phyloP scores from a whole-genome alignment of 257 asterid species.

The Catharanthus roseus region DNA sequence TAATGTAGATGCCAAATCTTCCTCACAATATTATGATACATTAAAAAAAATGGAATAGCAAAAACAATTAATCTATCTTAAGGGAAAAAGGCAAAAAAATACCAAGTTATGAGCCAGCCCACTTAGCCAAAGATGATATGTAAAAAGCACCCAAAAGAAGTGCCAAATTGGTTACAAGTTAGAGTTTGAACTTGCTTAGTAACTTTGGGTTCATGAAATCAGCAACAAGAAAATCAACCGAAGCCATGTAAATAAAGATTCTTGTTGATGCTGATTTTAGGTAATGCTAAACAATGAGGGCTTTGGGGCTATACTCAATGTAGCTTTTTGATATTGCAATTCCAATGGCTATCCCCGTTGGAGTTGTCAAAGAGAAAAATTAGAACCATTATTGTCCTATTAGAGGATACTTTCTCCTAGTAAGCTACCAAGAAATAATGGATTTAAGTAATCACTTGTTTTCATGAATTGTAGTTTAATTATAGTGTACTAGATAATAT shows the following conservation, averaged over 20 bases:
- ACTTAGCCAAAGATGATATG: slow-evolving; percentile 2
- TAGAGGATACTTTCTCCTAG: too few species aligned
- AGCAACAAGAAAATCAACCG: slow-evolving; percentile 11
- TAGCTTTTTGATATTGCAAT: slow-evolving; percentile 5
- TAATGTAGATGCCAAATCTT: too few species aligned
- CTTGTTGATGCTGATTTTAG: slow-evolving; percentile 2
- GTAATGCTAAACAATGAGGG: neutral
- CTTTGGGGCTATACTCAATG: neutral
- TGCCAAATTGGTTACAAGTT: neutral
- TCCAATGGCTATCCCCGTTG: slow-evolving; percentile 8
- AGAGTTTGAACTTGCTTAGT: neutral
- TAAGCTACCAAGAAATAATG: too few species aligned
- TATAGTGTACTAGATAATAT: too few species aligned
- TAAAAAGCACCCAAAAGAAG: slow-evolving; percentile 4
- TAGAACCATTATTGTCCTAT: neutral
- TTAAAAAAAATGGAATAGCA: too few species aligned
- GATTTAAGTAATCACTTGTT: too few species aligned
- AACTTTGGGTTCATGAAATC: slow-evolving; percentile 9
- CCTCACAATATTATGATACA: too few species aligned
- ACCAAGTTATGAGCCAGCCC: neutral
- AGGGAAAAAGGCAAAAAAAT: too few species aligned
- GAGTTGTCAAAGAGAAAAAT: slow-evolving; percentile 7
- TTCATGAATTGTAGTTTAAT: too few species aligned
- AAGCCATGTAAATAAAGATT: slow-evolving; percentile 9
- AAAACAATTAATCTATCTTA: too few species aligned